These are phyloP conservation scores for Phytophthora rubi DNA, from an alignment of 352 stramenopile genomes.

Conservation along the genomic window DNA sequence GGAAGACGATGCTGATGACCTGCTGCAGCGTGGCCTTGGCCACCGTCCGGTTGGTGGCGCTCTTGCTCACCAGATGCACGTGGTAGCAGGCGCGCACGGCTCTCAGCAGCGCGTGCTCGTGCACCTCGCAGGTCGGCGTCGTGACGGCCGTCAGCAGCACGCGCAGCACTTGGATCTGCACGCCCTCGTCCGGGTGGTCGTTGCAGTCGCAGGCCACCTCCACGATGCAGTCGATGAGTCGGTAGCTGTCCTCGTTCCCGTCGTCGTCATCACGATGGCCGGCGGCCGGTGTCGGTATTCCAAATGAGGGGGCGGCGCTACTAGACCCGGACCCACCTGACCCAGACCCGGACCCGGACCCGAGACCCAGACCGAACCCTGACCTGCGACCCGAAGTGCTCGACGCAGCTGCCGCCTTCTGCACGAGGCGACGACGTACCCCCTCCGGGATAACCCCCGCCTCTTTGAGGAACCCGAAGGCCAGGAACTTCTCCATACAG, in stretches of 20 bases:
- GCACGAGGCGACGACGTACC: constrained; percentile 67
- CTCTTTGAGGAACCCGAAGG: constrained; percentile 85
- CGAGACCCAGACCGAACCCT: constrained; percentile 31
- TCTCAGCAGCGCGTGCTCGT: constrained; percentile 94
- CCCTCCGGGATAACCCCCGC: constrained; percentile 65
- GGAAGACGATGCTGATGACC: constrained; percentile 96
- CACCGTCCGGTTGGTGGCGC: constrained; percentile 95
- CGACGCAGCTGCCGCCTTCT: constrained; percentile 48
- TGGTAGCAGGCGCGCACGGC: constrained; percentile 96
- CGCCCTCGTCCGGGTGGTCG: constrained; percentile 89
- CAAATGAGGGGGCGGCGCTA: constrained; percentile 18
- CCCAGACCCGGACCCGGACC: constrained; percentile 13
- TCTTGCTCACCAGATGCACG: constrained; percentile 94
- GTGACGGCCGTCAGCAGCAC: constrained; percentile 92
- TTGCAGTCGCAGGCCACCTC: constrained; percentile 92
- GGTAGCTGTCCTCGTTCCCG: constrained; percentile 40
- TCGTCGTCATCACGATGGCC: constrained; percentile 27
- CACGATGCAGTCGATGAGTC: constrained; percentile 89
- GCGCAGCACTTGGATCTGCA: constrained; percentile 95
- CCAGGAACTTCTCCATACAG: constrained; percentile 91
- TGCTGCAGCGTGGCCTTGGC: constrained; percentile 98
- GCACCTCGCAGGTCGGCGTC: constrained; percentile 89
- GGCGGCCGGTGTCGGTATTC: constrained; percentile 10
- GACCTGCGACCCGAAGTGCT: constrained; percentile 19
- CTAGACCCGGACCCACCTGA: neutral